phyloP scores from a whole-genome alignment of 1,284 basidiomycete species.

The Tylopilus sp. region DNA sequence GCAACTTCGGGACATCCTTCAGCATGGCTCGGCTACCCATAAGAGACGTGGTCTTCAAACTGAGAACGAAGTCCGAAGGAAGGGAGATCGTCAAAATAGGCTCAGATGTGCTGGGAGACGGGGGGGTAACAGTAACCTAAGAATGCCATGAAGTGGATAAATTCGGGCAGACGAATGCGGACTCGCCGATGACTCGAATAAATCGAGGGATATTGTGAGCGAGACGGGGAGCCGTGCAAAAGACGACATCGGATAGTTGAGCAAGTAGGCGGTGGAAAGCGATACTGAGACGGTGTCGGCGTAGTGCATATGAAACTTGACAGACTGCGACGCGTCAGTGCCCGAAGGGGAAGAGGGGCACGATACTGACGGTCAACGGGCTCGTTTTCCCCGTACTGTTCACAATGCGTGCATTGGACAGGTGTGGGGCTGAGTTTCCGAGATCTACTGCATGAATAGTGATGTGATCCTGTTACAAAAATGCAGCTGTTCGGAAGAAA shows the following conservation, averaged over 20 bases:
- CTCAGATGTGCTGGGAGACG: slow-evolving; percentile 43
- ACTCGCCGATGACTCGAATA: slow-evolving; percentile 65
- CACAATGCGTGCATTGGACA: slow-evolving; percentile 54
- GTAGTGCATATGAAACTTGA: slow-evolving; percentile 58
- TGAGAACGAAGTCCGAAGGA: slow-evolving; percentile 61
- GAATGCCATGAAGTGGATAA: slow-evolving; percentile 5
- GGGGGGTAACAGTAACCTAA: slow-evolving; percentile 50
- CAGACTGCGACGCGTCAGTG: slow-evolving; percentile 36
- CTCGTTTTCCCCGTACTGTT: slow-evolving; percentile 15
- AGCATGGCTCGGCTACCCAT: slow-evolving; percentile 80
- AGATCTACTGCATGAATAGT: slow-evolving; percentile 70
- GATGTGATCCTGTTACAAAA: slow-evolving; percentile 59
- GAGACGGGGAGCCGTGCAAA: slow-evolving; percentile 79
- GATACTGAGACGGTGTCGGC: slow-evolving; percentile 68
- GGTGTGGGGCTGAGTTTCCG: slow-evolving; percentile 61
- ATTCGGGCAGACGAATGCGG: slow-evolving; percentile 2
- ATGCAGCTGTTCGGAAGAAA: slow-evolving; percentile 1
- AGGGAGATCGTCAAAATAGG: slow-evolving; percentile 57
- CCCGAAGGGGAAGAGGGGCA: background rate
- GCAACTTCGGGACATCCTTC: slow-evolving; percentile 77
- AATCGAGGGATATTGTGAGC: slow-evolving; percentile 69
- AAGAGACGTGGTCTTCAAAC: slow-evolving; percentile 68
- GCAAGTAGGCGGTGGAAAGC: slow-evolving; percentile 74
- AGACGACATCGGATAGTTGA: slow-evolving; percentile 74
- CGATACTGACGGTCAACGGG: slow-evolving; percentile 19